These are phyloP conservation scores for Trichosphaerium sp. DNA, from an alignment of 78 protist genomes.

Conservation along the genomic window DNA sequence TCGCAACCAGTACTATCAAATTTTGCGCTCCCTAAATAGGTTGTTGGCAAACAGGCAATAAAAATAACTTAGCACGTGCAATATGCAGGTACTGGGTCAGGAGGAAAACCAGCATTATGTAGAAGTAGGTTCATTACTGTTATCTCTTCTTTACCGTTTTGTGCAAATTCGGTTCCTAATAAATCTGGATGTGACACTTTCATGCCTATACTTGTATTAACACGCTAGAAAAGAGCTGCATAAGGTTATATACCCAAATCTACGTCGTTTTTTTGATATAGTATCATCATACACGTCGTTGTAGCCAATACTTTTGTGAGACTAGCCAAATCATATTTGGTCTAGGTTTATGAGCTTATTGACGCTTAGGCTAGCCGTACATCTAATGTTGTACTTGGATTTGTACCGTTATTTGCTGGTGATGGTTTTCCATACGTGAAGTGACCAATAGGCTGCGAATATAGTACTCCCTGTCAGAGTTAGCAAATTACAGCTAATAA, in stretches of 20 bases:
- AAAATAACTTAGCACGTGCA: background rate
- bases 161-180: conserved; percentile 34
- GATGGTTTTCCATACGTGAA: conserved; percentile 24
- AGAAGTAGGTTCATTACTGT: conserved; percentile 44
- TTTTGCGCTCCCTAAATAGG: conserved; percentile 23
- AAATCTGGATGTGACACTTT: background rate
- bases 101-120: conserved; percentile 61
- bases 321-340: conserved; percentile 48
- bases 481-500: too few relatives aligned
- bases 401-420: background rate
- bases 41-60: background rate
- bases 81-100: conserved; percentile 60
- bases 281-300: conserved; percentile 39
- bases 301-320: conserved; percentile 46
- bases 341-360: background rate
- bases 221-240: background rate
- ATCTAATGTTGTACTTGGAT: background rate
- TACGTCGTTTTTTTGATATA: conserved; percentile 46
- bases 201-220: background rate
- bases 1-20: conserved; percentile 73
- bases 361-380: background rate
- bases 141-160: conserved; percentile 48
- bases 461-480: conserved; percentile 21
- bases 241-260: conserved; percentile 5
- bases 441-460: conserved; percentile 11